These are phyloP conservation scores for Ceratocystis colombiana DNA, from an alignment of 2,329 filamentous ascomycete species.

Conservation along the genomic window DNA sequence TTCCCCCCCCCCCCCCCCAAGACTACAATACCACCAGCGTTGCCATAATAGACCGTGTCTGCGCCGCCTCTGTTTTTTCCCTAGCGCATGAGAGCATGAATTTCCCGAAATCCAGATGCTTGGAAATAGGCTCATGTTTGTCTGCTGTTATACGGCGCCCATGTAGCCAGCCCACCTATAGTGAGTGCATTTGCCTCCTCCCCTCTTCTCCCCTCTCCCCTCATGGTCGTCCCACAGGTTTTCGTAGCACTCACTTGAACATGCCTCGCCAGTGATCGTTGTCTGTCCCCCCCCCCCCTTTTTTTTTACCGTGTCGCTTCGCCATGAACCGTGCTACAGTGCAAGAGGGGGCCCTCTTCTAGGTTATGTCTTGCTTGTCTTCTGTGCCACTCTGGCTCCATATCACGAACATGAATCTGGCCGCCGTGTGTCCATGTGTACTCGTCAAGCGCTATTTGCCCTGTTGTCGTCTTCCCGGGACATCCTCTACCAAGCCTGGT, in stretches of 20 bases:
- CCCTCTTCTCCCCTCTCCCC: background rate
- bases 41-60: background rate
- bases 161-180: background rate
- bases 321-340: background rate
- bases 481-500: slow-evolving; percentile 2
- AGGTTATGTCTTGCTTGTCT: background rate
- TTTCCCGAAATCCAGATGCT: slow-evolving; percentile 8
- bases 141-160: background rate
- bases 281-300: background rate
- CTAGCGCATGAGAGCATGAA: slow-evolving; percentile 12
- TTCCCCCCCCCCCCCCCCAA: no score
- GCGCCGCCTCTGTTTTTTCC: background rate
- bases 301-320: background rate
- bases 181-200: background rate
- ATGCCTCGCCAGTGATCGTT: background rate
- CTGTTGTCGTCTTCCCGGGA: background rate
- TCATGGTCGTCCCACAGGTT: background rate
- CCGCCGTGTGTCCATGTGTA: background rate
- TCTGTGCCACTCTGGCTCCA: background rate
- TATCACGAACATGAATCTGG: background rate
- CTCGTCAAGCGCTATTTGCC: background rate
- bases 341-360: background rate
- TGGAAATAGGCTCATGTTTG: slow-evolving; percentile 7
- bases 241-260: background rate
- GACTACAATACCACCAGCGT: background rate